These are phyloP conservation scores for Fusarium marasasianum DNA, from an alignment of 2,329 filamentous ascomycete species.

Conservation along the genomic window DNA sequence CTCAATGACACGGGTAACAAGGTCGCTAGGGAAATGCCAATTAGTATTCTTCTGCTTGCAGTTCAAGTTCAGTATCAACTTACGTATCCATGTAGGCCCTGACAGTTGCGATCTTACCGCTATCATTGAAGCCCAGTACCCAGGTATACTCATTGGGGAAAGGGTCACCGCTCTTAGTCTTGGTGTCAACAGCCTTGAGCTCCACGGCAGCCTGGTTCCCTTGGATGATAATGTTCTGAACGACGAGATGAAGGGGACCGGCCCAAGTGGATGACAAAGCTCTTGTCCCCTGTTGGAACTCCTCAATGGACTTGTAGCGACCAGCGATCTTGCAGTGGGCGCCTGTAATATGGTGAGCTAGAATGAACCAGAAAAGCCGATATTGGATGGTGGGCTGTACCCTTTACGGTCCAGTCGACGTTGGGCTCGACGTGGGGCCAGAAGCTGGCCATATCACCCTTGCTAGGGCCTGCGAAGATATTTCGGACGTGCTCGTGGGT, in stretches of 20 bases:
- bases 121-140: neutral
- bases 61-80: neutral
- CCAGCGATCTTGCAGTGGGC: neutral
- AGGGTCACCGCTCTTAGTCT: neutral
- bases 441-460: neutral
- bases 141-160: neutral
- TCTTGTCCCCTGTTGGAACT: neutral
- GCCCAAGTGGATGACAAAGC: neutral
- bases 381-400: neutral
- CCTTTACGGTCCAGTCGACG: neutral
- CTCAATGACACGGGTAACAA: neutral
- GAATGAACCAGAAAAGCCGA: neutral
- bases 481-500: neutral
- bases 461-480: neutral
- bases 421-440: neutral
- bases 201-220: neutral
- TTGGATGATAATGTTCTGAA: neutral
- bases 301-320: neutral
- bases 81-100: constrained; percentile 1
- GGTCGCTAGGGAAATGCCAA: neutral
- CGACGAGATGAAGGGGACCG: neutral
- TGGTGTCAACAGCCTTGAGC: neutral
- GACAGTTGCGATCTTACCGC: neutral
- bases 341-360: neutral
- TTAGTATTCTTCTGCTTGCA: neutral